A percentile compares a stretch with the other conserved stretches of the same genome.
Evolutionary conservation across 257 asterid genomes (phyloP).

Genomic region (Jasminum sambac): DNA sequence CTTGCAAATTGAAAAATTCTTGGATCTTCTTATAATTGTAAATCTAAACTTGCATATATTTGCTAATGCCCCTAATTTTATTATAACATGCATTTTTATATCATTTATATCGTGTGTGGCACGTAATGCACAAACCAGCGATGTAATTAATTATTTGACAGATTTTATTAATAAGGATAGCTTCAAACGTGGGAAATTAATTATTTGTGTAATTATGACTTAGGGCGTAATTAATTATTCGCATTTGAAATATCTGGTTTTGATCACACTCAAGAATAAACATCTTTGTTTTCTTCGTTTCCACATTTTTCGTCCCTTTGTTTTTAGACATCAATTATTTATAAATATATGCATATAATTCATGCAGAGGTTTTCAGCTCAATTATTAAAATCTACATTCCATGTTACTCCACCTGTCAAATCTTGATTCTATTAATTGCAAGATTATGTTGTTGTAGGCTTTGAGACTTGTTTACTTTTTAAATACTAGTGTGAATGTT

Average conservation of each 20-base stretch:
- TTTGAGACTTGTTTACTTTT: background rate
- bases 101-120: background rate
- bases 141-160: background rate
- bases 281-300: too few relatives aligned
- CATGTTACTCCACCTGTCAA: constrained; percentile 5
- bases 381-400: background rate
- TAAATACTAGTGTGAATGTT: background rate
- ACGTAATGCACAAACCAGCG: background rate
- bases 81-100: too few relatives aligned
- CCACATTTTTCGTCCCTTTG: too few relatives aligned
- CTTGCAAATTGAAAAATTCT: too few relatives aligned
- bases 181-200: background rate
- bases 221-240: too few relatives aligned
- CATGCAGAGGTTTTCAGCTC: background rate
- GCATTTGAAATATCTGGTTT: background rate
- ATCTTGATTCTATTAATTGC: background rate
- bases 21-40: too few relatives aligned
- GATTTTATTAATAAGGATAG: background rate
- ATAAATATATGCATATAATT: too few relatives aligned
- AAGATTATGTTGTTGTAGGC: background rate
- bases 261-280: background rate
- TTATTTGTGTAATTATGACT: background rate
- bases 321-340: too few relatives aligned
- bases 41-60: too few relatives aligned
- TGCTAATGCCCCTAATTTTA: too few relatives aligned